Evolutionary conservation across 129 eudicot species (phyloP).

Genomic region (Scalesia atractyloides): DNA sequence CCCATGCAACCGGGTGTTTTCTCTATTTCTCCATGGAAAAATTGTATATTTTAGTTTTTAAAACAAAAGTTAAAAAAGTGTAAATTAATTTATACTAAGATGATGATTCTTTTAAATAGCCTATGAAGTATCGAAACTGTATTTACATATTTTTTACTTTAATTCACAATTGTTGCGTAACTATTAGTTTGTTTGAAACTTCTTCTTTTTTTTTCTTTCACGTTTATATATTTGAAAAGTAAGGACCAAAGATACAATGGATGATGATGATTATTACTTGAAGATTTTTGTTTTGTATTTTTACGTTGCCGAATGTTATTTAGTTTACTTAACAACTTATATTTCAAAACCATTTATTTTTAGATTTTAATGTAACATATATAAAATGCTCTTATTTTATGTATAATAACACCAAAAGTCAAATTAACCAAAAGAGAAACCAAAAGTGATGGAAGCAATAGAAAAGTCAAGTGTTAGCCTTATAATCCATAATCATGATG

Average conservation of each 20-base stretch:
- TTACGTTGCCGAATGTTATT: too few relatives aligned
- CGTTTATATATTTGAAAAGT: background rate
- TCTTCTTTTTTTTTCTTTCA: too few relatives aligned
- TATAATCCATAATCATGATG: too few relatives aligned
- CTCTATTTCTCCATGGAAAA: slow-evolving; percentile 85
- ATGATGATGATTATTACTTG: background rate
- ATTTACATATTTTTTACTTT: slow-evolving; percentile 3
- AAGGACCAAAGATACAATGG: background rate
- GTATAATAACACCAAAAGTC: too few relatives aligned
- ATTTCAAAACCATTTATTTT: too few relatives aligned
- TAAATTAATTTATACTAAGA: slow-evolving; percentile 25
- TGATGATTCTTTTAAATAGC: background rate
- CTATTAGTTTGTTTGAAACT: background rate
- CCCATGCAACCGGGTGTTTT: slow-evolving; percentile 83
- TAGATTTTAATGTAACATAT: too few relatives aligned
- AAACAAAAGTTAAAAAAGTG: slow-evolving; percentile 62
- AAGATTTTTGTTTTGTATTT: background rate
- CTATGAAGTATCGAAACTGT: slow-evolving; percentile 1
- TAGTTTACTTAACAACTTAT: too few relatives aligned
- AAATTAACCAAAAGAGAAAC: too few relatives aligned
- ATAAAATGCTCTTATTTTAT: too few relatives aligned
- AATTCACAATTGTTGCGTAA: background rate
- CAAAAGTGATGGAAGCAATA: too few relatives aligned
- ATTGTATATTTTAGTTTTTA: slow-evolving; percentile 68
- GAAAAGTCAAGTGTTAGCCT: too few relatives aligned